Percentiles rank a stretch among this genome's conserved stretches.
Evolutionary conservation across 2,329 filamentous ascomycete genomes (phyloP).

Genomic region (Aspergillus jensenii): DNA sequence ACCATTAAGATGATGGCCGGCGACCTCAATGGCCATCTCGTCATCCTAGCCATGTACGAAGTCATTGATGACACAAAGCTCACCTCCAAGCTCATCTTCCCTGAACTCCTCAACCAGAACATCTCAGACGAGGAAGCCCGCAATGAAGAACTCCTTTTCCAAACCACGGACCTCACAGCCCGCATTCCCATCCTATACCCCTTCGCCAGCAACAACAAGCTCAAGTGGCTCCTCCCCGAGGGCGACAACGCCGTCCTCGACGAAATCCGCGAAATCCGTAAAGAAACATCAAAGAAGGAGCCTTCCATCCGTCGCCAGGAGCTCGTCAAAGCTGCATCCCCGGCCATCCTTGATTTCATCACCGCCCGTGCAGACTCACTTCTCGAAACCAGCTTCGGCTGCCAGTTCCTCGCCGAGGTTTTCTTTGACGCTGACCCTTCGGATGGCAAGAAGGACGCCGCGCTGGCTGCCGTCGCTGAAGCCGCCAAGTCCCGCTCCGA

Average conservation of each 20-base stretch:
- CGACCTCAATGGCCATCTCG: constrained; percentile 73
- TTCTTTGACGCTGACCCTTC: constrained; percentile 69
- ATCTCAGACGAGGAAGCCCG: constrained; percentile 33
- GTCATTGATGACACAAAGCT: constrained; percentile 93
- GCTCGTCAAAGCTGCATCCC: constrained; percentile 71
- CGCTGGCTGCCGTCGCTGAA: constrained; percentile 65
- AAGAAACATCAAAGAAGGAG: constrained; percentile 90
- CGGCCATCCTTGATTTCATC: constrained; percentile 73
- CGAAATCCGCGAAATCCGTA: constrained; percentile 76
- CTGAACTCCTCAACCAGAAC: constrained; percentile 77
- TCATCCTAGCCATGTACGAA: constrained; percentile 84
- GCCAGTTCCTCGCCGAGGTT: constrained; percentile 81
- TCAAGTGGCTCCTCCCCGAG: constrained; percentile 63
- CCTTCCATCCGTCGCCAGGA: constrained; percentile 72
- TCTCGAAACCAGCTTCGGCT: constrained; percentile 74
- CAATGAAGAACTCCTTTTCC: constrained; percentile 45
- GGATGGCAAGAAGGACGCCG: constrained; percentile 57
- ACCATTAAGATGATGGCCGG: constrained; percentile 81
- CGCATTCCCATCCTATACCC: constrained; percentile 74
- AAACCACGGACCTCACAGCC: constrained; percentile 48
- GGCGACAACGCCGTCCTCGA: constrained; percentile 69
- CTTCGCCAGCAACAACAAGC: constrained; percentile 62
- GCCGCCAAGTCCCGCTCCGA: constrained; percentile 43
- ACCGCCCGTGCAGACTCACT: constrained; percentile 67
- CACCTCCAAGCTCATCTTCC: constrained; percentile 79